Base-by-base conservation (phyloP, 2,329 filamentous ascomycete species). In the Exophiala dermatitidis region DNA sequence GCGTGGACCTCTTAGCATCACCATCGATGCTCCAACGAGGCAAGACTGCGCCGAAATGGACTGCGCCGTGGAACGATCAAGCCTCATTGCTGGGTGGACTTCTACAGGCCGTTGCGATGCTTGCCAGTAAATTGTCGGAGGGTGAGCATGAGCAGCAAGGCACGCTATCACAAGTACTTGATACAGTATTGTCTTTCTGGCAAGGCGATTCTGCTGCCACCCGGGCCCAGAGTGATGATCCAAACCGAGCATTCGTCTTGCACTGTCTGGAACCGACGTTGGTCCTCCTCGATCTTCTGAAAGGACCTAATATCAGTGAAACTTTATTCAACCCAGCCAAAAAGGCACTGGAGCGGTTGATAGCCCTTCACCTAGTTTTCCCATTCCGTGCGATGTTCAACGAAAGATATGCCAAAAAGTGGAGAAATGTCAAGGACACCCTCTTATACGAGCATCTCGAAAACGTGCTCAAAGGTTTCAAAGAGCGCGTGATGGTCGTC, bases 291-390 rank as follows among this genome's bases (percentile, higher is more conserved):
- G 57, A 56, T n/a, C 12, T 30, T 44, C 46, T 7, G 46, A 56
- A 29, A 45, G 26, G 42, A 4, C 5, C 31, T 7, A 3, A 42
- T 2, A 31, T 30, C 29, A 32, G 42, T 12, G 8, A 45, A 32
- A 41, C 10, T 8, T 12, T 28, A 9, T 37, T 54, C 8, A 37
- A 5, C 4, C 5, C 41, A n/a, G 37, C 46, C 6, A 52, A 53
- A 30, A 31, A 36, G 46, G 32, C 48, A 37, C 48, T 69, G 28
- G 68, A 70, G 45, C 60, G 63, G 46, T 55, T 69, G 10, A 36
- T 68, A 8, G 67, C 68, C 31, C 59, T 63, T 4, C 68, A 69
- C 56, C 62, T 69, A 29, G 62, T 69, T 7, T 62, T 69, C 34
- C 68, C 69, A 47, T 60, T 64, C 10, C 67, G 65, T 40, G 48